phyloP scores from a whole-genome alignment of 2,329 filamentous ascomycete genomes.

The Fusarium secorum region DNA sequence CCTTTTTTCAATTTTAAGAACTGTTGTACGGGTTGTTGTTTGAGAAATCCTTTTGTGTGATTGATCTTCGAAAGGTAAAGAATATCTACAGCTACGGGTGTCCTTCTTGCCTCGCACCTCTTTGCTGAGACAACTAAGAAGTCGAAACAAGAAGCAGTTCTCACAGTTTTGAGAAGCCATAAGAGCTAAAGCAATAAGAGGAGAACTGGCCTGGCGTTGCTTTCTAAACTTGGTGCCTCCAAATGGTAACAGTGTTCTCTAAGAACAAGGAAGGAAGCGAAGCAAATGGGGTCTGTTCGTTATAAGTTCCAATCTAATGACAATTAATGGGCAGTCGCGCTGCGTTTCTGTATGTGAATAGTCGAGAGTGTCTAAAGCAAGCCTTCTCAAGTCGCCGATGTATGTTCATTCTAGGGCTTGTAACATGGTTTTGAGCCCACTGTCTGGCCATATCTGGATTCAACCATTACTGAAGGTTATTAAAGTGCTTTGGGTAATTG shows the following conservation, averaged over 20 bases:
- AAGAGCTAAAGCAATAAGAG: not conserved
- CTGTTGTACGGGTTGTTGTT: not conserved
- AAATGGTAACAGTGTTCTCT: not conserved
- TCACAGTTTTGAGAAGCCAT: rapidly evolving
- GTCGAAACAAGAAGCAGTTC: too few relatives aligned
- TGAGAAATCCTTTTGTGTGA: rapidly evolving
- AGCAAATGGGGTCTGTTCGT: rapidly evolving
- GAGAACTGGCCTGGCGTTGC: too few relatives aligned
- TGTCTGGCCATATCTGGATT: not conserved
- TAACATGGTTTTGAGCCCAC: not conserved
- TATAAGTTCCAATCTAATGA: rapidly evolving
- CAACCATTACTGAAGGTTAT: rapidly evolving
- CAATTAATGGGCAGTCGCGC: rapidly evolving
- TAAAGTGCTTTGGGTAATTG: rapidly evolving
- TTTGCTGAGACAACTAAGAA: not conserved
- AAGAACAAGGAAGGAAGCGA: not conserved
- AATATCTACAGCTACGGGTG: rapidly evolving
- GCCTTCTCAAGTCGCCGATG: too few relatives aligned
- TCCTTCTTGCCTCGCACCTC: not conserved
- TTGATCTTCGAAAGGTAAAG: rapidly evolving
- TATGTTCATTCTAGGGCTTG: not conserved
- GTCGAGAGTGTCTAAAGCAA: not conserved
- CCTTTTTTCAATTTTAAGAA: rapidly evolving
- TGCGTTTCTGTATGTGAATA: not conserved
- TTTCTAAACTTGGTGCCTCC: not conserved